Percentiles rank a stretch among this genome's conserved stretches.
phyloP scores from a whole-genome alignment of 768 basidiomycete genomes.

The Panaeolus papilionaceus region DNA sequence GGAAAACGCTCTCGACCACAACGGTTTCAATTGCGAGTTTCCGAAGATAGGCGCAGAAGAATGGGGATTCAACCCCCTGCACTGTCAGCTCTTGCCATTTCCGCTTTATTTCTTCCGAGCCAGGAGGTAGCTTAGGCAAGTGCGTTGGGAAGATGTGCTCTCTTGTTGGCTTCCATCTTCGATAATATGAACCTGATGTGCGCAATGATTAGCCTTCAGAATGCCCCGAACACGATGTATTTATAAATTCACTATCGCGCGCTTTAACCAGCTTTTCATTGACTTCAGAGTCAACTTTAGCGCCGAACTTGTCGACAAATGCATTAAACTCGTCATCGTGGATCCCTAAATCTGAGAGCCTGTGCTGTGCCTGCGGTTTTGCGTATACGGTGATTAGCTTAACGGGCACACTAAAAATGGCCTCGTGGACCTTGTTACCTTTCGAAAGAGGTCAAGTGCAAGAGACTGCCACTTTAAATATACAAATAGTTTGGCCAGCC shows the following conservation, averaged over 20 bases:
- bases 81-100: conserved; percentile 25
- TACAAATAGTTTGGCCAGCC: conserved; percentile 20
- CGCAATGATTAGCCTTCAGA: background rate
- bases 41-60: conserved; percentile 25
- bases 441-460: conserved; percentile 25
- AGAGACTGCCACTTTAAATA: conserved; percentile 21
- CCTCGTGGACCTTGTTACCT: conserved; percentile 18
- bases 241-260: conserved; percentile 21
- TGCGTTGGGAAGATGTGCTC: conserved; percentile 25
- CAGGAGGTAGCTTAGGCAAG: conserved; percentile 24
- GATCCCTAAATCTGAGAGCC: conserved; percentile 21
- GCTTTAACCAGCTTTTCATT: conserved; percentile 21
- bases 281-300: conserved; percentile 21
- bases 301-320: conserved; percentile 19
- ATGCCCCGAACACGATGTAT: conserved; percentile 7
- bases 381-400: background rate
- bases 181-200: conserved; percentile 23
- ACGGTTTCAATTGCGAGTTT: conserved; percentile 35
- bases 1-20: conserved; percentile 32
- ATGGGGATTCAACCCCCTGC: conserved; percentile 13
- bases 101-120: conserved; percentile 24
- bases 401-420: background rate
- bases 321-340: conserved; percentile 21
- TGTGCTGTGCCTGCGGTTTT: conserved; percentile 24
- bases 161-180: conserved; percentile 27